Percentiles rank a stretch among this genome's conserved stretches.
These are phyloP conservation scores for Xylariaceae sp. DNA, from an alignment of 2,329 filamentous ascomycete species.

Conservation along the genomic window DNA sequence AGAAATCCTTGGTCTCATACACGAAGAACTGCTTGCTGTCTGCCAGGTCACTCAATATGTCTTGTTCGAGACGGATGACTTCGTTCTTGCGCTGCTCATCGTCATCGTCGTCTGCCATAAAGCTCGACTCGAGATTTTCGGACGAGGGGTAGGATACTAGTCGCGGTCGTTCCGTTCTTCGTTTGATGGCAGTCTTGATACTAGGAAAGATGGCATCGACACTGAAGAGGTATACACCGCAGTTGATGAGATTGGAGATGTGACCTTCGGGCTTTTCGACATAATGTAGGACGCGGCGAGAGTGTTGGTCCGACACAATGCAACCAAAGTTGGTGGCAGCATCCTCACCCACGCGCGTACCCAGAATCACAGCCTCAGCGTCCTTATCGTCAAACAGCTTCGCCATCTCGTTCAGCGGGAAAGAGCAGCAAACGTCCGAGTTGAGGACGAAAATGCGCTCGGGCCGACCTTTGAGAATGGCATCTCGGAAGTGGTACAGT, in stretches of 20 bases:
- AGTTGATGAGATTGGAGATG: slow-evolving; percentile 99
- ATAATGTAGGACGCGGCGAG: slow-evolving; percentile 94
- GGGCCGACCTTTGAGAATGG: slow-evolving; percentile 92
- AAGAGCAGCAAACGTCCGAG: slow-evolving; percentile 98
- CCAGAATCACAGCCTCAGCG: slow-evolving; percentile 93
- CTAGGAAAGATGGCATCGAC: slow-evolving; percentile 96
- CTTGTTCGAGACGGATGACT: slow-evolving; percentile 93
- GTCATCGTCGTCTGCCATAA: slow-evolving; percentile 65
- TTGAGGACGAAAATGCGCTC: slow-evolving; percentile 97
- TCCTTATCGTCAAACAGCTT: slow-evolving; percentile 92
- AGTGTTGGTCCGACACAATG: slow-evolving; percentile 93
- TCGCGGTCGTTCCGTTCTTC: slow-evolving; percentile 86
- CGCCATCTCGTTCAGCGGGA: slow-evolving; percentile 95
- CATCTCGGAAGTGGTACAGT: slow-evolving; percentile 98
- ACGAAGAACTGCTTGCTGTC: slow-evolving; percentile 99
- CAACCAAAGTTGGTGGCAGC: slow-evolving; percentile 96
- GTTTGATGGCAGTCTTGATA: slow-evolving; percentile 93
- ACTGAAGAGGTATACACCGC: slow-evolving; percentile 95
- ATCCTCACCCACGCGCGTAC: slow-evolving; percentile 87
- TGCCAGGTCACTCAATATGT: slow-evolving; percentile 92
- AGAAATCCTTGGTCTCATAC: slow-evolving; percentile 98
- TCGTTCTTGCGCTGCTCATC: slow-evolving; percentile 78
- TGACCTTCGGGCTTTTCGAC: slow-evolving; percentile 98
- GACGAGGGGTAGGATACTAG: slow-evolving; percentile 94
- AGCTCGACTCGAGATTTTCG: slow-evolving; percentile 80